Percentiles rank a stretch among this genome's conserved stretches.
These are phyloP conservation scores for Neonectria sp. DNA, from an alignment of 2,329 filamentous ascomycete species.

Conservation along the genomic window DNA sequence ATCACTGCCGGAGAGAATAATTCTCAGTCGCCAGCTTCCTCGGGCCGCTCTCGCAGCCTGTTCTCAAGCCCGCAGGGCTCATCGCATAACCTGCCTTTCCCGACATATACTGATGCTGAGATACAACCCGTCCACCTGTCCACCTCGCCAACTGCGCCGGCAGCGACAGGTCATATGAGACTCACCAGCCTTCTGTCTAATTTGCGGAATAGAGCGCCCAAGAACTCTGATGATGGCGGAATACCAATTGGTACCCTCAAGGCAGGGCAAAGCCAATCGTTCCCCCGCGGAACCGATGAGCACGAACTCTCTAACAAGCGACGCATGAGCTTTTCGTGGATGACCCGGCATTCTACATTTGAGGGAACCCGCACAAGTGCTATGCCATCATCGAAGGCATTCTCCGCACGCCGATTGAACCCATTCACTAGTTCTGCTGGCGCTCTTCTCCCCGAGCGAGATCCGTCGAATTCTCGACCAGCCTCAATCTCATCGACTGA, in stretches of 20 bases:
- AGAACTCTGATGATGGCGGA: slow-evolving; percentile 66
- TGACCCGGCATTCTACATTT: slow-evolving; percentile 67
- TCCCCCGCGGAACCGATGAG: slow-evolving; percentile 75
- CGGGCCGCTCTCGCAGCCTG: slow-evolving; percentile 68
- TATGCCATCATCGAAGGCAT: slow-evolving; percentile 53
- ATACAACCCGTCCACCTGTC: slow-evolving; percentile 56
- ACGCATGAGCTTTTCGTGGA: slow-evolving; percentile 74
- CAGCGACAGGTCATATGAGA: slow-evolving; percentile 51
- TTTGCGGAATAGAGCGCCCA: slow-evolving; percentile 73
- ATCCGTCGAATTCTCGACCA: slow-evolving; percentile 74
- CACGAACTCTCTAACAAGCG: slow-evolving; percentile 68
- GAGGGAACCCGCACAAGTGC: slow-evolving; percentile 53
- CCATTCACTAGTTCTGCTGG: slow-evolving; percentile 66
- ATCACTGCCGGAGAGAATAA: slow-evolving; percentile 56
- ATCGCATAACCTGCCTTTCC: slow-evolving; percentile 70
- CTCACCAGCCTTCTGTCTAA: slow-evolving; percentile 71
- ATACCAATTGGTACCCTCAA: slow-evolving; percentile 79
- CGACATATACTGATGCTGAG: slow-evolving; percentile 65
- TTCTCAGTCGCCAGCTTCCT: slow-evolving; percentile 74
- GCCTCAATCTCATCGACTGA: slow-evolving; percentile 79
- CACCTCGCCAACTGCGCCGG: slow-evolving; percentile 57
- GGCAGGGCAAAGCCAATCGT: slow-evolving; percentile 81
- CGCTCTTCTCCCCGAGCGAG: slow-evolving; percentile 67
- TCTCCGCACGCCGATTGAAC: slow-evolving; percentile 61
- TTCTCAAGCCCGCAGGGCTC: slow-evolving; percentile 76